Conservation (phyloP, 148 eudicot species). For the Fagopyrum esculentum region DNA sequence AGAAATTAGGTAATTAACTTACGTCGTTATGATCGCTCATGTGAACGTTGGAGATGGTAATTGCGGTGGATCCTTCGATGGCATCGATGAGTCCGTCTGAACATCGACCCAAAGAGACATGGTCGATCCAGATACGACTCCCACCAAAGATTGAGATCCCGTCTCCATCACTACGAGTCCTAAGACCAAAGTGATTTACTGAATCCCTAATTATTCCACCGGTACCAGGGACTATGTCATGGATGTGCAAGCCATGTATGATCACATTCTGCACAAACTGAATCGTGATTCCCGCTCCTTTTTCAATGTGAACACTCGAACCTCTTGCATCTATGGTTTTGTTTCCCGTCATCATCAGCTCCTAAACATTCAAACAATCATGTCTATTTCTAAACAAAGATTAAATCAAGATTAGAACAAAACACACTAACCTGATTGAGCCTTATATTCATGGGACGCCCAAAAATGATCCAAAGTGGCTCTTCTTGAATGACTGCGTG, state of each 20-base stretch:
- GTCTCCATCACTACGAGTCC: constrained; percentile 59
- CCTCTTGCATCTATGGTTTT: constrained; percentile 76
- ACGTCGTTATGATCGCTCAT: constrained; percentile 59
- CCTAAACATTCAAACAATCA: constrained; percentile 22
- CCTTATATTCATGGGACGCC: constrained; percentile 35
- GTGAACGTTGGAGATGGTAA: constrained; percentile 63
- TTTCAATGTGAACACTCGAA: constrained; percentile 33
- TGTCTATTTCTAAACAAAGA: background rate
- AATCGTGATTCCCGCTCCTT: constrained; percentile 49
- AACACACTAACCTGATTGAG: background rate
- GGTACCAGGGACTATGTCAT: constrained; percentile 29
- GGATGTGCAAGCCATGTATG: constrained; percentile 55
- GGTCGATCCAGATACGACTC: constrained; percentile 55
- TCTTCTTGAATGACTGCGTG: constrained; percentile 47
- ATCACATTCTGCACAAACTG: constrained; percentile 50
- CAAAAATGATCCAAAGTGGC: constrained; percentile 67
- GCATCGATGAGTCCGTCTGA: constrained; percentile 53
- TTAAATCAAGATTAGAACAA: background rate
- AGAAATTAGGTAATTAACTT: background rate
- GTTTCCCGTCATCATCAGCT: constrained; percentile 38
- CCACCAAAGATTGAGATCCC: constrained; percentile 44
- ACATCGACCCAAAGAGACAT: constrained; percentile 42
- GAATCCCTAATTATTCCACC: constrained; percentile 57
- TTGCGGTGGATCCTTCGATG: constrained; percentile 50
- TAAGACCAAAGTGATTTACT: constrained; percentile 30